A percentile compares a stretch with the other conserved stretches of the same genome.
phyloP scores from a whole-genome alignment of 805 yeast genomes.

The Candida koratica region DNA sequence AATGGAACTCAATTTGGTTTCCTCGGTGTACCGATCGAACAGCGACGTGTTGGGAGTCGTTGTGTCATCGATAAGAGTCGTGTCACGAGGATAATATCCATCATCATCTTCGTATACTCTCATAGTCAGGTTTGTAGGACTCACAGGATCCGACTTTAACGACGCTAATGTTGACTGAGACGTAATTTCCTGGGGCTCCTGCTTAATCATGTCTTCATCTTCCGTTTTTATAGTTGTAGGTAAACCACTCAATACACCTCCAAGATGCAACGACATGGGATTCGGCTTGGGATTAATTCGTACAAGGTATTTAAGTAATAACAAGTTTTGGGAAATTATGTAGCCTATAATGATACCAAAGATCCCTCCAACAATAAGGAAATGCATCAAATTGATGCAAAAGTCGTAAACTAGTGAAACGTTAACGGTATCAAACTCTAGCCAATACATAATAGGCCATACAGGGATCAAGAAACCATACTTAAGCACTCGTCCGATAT shows the following conservation, averaged over 20 bases:
- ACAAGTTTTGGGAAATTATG: conserved; percentile 7
- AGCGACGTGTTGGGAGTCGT: conserved; percentile 2
- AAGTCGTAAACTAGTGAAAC: conserved; percentile 8
- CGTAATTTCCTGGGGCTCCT: conserved; percentile 1
- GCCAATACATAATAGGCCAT: conserved; percentile 9
- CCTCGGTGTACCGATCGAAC: conserved; percentile 11
- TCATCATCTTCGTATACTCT: conserved; percentile 8
- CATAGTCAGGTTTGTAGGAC: background rate
- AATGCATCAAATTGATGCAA: conserved; percentile 9
- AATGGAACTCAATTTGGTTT: conserved; percentile 10
- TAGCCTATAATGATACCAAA: conserved; percentile 11
- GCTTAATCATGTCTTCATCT: background rate
- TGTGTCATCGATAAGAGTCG: conserved; percentile 1
- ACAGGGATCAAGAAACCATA: conserved; percentile 5
- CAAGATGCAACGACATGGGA: background rate
- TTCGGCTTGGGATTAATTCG: background rate
- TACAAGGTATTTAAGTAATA: background rate
- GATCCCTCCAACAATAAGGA: conserved; percentile 10
- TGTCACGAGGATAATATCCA: conserved; percentile 6
- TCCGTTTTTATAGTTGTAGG: background rate
- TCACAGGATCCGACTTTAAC: too few species aligned
- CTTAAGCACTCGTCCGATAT: conserved; percentile 2
- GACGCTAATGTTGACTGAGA: conserved; percentile 3
- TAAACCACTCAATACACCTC: background rate
- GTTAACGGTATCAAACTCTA: conserved; percentile 11